phyloP scores from a whole-genome alignment of 225 moss, liverwort and hornwort genomes.

The Pseudoscleropodium purum region DNA sequence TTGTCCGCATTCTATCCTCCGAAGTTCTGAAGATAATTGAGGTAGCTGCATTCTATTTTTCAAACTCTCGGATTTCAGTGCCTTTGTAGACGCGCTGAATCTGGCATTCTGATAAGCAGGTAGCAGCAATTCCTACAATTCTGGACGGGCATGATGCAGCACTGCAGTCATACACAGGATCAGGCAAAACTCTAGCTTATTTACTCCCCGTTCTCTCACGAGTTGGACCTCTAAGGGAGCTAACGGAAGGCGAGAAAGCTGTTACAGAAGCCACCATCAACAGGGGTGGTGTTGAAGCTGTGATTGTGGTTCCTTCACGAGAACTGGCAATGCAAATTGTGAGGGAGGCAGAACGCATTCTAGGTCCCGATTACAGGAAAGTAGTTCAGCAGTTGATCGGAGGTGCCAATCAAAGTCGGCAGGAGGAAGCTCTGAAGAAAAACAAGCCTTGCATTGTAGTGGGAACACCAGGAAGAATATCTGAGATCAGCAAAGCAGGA shows the following conservation, averaged over 20 bases:
- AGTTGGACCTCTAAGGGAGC: slow-evolving; percentile 66
- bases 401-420: slow-evolving; percentile 85
- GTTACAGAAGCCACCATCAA: slow-evolving; percentile 17
- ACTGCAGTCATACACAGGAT: slow-evolving; percentile 91
- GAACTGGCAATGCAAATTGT: slow-evolving; percentile 97
- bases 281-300: slow-evolving; percentile 70
- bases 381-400: slow-evolving; percentile 93
- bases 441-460: slow-evolving; percentile 88
- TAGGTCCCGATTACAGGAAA: slow-evolving; percentile 65
- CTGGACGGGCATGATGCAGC: slow-evolving; percentile 94
- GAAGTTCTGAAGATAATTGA: neutral
- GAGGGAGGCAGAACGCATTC: slow-evolving; percentile 79
- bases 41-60: neutral
- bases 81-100: neutral
- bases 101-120: slow-evolving; percentile 13
- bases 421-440: slow-evolving; percentile 85
- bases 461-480: slow-evolving; percentile 92
- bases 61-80: neutral
- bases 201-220: slow-evolving; percentile 79
- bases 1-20: neutral
- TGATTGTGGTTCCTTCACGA: slow-evolving; percentile 91
- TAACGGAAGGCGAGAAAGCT: slow-evolving; percentile 15
- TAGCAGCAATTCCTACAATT: slow-evolving; percentile 88
- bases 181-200: slow-evolving; percentile 90
- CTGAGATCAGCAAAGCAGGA: slow-evolving; percentile 90